These are phyloP conservation scores for Mycena crocata DNA, from an alignment of 768 basidiomycete species.

Conservation along the genomic window DNA sequence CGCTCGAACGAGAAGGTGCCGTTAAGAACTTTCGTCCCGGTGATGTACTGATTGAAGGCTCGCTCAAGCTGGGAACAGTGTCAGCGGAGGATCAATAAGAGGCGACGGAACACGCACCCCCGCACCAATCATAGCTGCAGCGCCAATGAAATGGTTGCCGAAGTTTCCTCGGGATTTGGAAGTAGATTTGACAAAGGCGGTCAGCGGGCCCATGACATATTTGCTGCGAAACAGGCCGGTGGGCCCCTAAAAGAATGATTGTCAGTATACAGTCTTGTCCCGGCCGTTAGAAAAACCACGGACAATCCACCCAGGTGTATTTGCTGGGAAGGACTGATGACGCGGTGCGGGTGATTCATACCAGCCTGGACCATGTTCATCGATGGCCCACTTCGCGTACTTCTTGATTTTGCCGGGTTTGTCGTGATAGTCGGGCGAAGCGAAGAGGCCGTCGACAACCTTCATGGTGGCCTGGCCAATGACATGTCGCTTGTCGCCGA, in stretches of 20 bases:
- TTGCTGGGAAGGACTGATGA: not conserved
- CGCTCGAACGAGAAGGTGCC: not conserved
- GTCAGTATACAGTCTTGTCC: not conserved
- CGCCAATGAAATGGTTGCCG: slow-evolving; percentile 1
- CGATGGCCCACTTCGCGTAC: not conserved
- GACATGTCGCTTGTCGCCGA: slow-evolving; percentile 3
- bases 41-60: slow-evolving; percentile 8
- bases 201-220: not conserved
- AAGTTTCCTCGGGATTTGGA: not conserved
- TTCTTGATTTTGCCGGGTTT: not conserved
- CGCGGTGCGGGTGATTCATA: not conserved
- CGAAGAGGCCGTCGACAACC: not conserved
- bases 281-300: too few relatives aligned
- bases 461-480: not conserved
- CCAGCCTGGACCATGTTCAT: not conserved
- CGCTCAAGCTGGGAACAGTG: not conserved
- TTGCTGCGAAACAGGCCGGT: slow-evolving; percentile 9
- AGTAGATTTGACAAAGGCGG: not conserved
- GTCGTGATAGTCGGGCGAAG: not conserved
- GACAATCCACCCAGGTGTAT: too few relatives aligned
- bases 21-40: slow-evolving; percentile 2
- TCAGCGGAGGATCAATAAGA: not conserved
- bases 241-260: not conserved
- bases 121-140: slow-evolving; percentile 1
- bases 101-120: not conserved